These are phyloP conservation scores for Colletotrichum scovillei DNA, from an alignment of 2,329 filamentous ascomycete species.

Conservation along the genomic window DNA sequence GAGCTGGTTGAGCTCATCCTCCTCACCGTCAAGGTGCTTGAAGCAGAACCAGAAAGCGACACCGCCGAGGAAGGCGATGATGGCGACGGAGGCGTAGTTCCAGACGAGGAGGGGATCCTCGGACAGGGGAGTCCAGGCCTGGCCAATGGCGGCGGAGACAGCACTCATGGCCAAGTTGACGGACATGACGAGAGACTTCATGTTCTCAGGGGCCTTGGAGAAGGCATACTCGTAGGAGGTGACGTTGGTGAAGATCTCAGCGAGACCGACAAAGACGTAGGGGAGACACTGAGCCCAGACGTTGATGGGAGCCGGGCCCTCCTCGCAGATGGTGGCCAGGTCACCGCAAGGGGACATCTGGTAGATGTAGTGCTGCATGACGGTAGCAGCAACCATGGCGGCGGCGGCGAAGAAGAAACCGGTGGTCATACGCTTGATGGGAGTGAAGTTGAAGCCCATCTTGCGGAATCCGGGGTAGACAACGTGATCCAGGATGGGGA, in stretches of 20 bases:
- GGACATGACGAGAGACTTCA: conserved; percentile 80
- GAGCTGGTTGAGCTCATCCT: conserved; percentile 76
- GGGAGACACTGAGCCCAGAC: conserved; percentile 69
- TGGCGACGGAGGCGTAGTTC: conserved; percentile 76
- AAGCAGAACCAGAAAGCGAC: conserved; percentile 76
- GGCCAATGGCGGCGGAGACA: conserved; percentile 76
- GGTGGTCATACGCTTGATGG: conserved; percentile 79
- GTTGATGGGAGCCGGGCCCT: conserved; percentile 67
- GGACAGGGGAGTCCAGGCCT: conserved; percentile 72
- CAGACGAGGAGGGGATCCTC: conserved; percentile 75
- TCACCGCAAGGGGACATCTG: conserved; percentile 69
- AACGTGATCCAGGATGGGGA: conserved; percentile 76
- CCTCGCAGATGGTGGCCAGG: conserved; percentile 62
- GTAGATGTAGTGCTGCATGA: conserved; percentile 74
- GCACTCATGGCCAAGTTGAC: conserved; percentile 79
- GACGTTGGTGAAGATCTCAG: conserved; percentile 66
- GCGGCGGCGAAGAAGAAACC: conserved; percentile 75
- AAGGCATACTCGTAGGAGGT: conserved; percentile 80
- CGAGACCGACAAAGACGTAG: conserved; percentile 62
- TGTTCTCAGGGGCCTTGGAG: conserved; percentile 82
- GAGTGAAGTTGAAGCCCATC: conserved; percentile 73
- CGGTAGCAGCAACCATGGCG: conserved; percentile 69
- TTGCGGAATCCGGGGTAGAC: conserved; percentile 77
- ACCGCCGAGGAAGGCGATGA: conserved; percentile 72
- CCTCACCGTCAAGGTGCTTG: conserved; percentile 71